Percentiles rank a stretch among this genome's conserved stretches.
These are phyloP conservation scores for Moniliella sp. DNA, from an alignment of 1,284 basidiomycete species.

Conservation along the genomic window DNA sequence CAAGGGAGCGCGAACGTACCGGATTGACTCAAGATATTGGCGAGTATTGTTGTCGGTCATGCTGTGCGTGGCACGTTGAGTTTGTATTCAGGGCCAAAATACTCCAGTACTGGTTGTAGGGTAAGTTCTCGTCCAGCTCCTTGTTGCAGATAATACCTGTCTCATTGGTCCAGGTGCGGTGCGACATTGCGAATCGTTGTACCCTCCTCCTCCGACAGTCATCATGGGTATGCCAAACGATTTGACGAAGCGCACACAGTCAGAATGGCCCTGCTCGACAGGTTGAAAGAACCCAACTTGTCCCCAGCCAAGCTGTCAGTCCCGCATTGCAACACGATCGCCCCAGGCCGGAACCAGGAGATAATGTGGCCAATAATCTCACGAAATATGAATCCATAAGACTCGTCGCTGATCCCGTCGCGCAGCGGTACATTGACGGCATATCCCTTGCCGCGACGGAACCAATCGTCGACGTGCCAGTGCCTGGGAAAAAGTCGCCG, in stretches of 20 bases:
- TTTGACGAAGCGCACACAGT: constrained; percentile 68
- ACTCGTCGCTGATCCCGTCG: constrained; percentile 67
- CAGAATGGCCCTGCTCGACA: constrained; percentile 73
- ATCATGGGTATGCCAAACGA: constrained; percentile 68
- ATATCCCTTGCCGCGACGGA: constrained; percentile 68
- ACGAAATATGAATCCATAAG: constrained; percentile 46
- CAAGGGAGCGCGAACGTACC: too few species aligned
- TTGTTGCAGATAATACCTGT: constrained; percentile 77
- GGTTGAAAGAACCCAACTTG: constrained; percentile 85
- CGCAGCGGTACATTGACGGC: constrained; percentile 78
- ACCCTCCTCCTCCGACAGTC: constrained; percentile 80
- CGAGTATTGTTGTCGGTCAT: constrained; percentile 79
- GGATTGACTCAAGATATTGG: constrained; percentile 64
- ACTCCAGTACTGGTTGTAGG: constrained; percentile 91
- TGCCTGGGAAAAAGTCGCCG: constrained; percentile 91
- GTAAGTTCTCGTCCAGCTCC: constrained; percentile 55
- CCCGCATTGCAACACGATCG: constrained; percentile 81
- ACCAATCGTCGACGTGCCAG: constrained; percentile 53
- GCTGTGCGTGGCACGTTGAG: constrained; percentile 68
- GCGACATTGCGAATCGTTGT: constrained; percentile 80
- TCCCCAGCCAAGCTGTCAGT: constrained; percentile 85
- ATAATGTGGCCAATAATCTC: constrained; percentile 68
- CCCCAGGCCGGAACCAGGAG: constrained; percentile 70
- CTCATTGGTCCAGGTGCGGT: constrained; percentile 83
- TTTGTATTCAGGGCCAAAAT: constrained; percentile 85